phyloP scores from a whole-genome alignment of 768 basidiomycete genomes.

The Mycena amicta region DNA sequence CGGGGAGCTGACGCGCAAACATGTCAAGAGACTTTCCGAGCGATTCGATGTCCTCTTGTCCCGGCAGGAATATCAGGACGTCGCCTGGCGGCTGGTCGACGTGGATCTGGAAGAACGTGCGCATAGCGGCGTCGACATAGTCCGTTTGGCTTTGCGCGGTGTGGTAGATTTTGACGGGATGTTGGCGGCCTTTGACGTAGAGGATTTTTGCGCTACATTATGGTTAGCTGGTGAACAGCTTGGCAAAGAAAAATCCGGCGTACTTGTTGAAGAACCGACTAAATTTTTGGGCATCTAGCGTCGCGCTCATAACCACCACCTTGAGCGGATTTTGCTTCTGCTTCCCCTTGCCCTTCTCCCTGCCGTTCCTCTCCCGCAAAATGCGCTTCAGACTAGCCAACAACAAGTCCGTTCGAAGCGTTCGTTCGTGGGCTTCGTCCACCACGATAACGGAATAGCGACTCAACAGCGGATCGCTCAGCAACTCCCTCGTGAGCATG shows the following conservation, averaged over 20 bases:
- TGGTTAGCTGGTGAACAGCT: slow-evolving; percentile 4
- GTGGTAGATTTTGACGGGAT: slow-evolving; percentile 86
- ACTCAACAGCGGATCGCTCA: slow-evolving; percentile 74
- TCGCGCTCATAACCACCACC: slow-evolving; percentile 96
- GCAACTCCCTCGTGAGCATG: slow-evolving; percentile 92
- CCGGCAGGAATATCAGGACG: slow-evolving; percentile 92
- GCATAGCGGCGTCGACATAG: slow-evolving; percentile 86
- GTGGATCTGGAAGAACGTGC: slow-evolving; percentile 95
- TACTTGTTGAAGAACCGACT: slow-evolving; percentile 85
- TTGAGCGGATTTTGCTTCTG: slow-evolving; percentile 72
- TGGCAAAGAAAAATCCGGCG: slow-evolving; percentile 29
- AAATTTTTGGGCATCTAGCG: slow-evolving; percentile 94
- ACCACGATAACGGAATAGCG: slow-evolving; percentile 88
- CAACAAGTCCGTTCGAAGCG: slow-evolving; percentile 91
- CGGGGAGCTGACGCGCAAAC: slow-evolving; percentile 70
- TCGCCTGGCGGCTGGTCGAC: slow-evolving; percentile 79
- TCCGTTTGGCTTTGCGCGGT: slow-evolving; percentile 73
- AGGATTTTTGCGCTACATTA: slow-evolving; percentile 77
- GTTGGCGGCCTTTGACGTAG: slow-evolving; percentile 92
- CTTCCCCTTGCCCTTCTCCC: slow-evolving; percentile 43
- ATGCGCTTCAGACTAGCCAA: slow-evolving; percentile 88
- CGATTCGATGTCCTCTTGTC: slow-evolving; percentile 96
- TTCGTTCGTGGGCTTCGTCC: slow-evolving; percentile 97
- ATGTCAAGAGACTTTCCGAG: slow-evolving; percentile 74
- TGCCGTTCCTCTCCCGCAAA: slow-evolving; percentile 61